These are phyloP conservation scores for Fusarium sp. DNA, from an alignment of 2,329 filamentous ascomycete genomes.

Conservation along the genomic window DNA sequence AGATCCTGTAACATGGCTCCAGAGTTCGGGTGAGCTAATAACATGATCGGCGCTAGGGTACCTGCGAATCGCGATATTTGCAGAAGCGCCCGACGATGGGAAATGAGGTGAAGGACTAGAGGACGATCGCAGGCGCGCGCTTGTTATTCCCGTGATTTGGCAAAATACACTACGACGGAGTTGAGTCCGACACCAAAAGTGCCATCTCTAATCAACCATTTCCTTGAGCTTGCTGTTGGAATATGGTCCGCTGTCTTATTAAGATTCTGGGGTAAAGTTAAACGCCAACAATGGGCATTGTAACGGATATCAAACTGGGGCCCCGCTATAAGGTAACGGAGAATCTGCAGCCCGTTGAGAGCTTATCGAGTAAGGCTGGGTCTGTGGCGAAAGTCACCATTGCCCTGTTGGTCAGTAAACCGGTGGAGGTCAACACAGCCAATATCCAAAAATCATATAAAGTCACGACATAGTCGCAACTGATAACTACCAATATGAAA, in stretches of 20 bases:
- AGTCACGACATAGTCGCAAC: neutral
- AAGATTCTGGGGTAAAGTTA: neutral
- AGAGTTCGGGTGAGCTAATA: constrained; percentile 4
- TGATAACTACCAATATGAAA: neutral
- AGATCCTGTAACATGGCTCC: neutral
- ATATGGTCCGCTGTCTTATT: neutral
- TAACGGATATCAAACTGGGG: neutral
- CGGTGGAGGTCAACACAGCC: neutral
- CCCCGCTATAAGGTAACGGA: neutral
- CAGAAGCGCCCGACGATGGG: constrained; percentile 1
- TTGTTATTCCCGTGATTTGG: neutral
- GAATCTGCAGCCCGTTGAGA: neutral
- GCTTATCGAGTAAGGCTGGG: neutral
- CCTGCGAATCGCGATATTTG: neutral
- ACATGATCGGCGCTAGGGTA: constrained; percentile 20
- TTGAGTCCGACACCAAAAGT: neutral
- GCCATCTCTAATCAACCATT: neutral
- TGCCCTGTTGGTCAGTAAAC: neutral
- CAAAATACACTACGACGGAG: neutral
- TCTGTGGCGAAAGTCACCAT: neutral
- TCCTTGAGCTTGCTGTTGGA: neutral
- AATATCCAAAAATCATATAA: neutral
- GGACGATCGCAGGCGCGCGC: constrained; percentile 12
- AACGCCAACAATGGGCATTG: constrained; percentile 5
- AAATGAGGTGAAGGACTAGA: constrained; percentile 17